These are phyloP conservation scores for Boletus smithii DNA, from an alignment of 1,284 basidiomycete species.

Conservation along the genomic window DNA sequence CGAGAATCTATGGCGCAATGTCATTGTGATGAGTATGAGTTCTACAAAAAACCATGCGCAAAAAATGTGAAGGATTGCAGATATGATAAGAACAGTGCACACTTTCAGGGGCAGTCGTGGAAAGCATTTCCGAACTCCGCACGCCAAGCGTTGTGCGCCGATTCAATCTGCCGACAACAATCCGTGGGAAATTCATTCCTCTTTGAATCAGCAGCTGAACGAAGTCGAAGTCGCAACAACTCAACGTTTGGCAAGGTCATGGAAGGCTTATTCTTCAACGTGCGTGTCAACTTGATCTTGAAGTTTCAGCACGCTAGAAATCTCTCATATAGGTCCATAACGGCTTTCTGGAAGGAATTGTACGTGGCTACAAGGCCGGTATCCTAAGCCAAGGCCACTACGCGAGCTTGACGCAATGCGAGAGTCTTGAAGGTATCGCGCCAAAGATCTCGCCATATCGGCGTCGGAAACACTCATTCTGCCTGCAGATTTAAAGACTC, in stretches of 20 bases:
- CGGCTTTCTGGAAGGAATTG: constrained; percentile 90
- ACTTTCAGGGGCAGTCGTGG: no score
- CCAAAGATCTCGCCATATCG: constrained; percentile 35
- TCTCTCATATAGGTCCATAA: constrained; percentile 55
- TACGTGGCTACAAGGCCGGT: constrained; percentile 93
- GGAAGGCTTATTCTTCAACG: constrained; percentile 32
- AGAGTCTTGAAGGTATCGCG: constrained; percentile 81
- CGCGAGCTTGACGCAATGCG: constrained; percentile 94
- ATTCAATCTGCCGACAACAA: no score
- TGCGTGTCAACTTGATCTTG: constrained; percentile 12
- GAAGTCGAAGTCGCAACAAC: background rate
- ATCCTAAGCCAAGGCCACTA: constrained; percentile 90
- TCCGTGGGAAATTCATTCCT: constrained; percentile 24
- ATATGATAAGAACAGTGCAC: no score
- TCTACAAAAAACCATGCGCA: no score
- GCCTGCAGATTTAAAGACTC: constrained; percentile 80
- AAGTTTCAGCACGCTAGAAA: background rate
- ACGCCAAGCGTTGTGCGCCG: background rate
- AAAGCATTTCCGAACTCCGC: no score
- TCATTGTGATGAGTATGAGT: background rate
- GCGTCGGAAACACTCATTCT: constrained; percentile 1
- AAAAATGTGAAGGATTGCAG: no score
- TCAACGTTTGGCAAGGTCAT: constrained; percentile 18
- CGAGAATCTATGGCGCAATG: constrained; percentile 9
- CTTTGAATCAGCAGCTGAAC: constrained; percentile 5